These are phyloP conservation scores for Arctostaphylos glauca DNA, from an alignment of 148 eudicot species.

Conservation along the genomic window DNA sequence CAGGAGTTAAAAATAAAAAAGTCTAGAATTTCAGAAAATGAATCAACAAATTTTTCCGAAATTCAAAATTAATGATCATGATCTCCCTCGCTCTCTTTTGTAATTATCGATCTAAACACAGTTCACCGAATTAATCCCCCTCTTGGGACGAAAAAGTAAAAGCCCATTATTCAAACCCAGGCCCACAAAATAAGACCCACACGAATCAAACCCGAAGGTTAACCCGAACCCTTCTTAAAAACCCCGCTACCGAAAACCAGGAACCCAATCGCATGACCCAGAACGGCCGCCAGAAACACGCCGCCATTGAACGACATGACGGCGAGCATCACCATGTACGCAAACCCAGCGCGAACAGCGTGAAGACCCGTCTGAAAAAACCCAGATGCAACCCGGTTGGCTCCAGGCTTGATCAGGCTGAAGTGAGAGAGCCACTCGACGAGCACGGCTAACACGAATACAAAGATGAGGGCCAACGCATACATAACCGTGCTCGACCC, in stretches of 20 bases:
- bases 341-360: slow-evolving; percentile 49
- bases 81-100: no score
- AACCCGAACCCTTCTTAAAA: background rate
- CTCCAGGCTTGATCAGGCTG: slow-evolving; percentile 39
- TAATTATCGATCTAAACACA: no score
- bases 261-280: slow-evolving; percentile 71
- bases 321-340: slow-evolving; percentile 66
- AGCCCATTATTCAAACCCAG: slow-evolving; percentile 7
- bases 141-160: background rate
- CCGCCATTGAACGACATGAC: slow-evolving; percentile 73
- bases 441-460: slow-evolving; percentile 50
- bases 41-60: no score
- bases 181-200: background rate
- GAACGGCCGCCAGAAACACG: slow-evolving; percentile 55
- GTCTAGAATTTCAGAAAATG: no score
- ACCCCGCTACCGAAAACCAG: slow-evolving; percentile 39
- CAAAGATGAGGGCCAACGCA: slow-evolving; percentile 44
- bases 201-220: background rate
- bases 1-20: no score
- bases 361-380: slow-evolving; percentile 47
- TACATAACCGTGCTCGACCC: slow-evolving; percentile 63
- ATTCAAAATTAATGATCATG: no score
- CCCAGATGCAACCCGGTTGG: slow-evolving; percentile 38
- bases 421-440: slow-evolving; percentile 53
- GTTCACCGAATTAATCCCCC: background rate